Evolutionary conservation across 371 early-diverging fungal genomes (phyloP).

Genomic region (Mortierella sp.): DNA sequence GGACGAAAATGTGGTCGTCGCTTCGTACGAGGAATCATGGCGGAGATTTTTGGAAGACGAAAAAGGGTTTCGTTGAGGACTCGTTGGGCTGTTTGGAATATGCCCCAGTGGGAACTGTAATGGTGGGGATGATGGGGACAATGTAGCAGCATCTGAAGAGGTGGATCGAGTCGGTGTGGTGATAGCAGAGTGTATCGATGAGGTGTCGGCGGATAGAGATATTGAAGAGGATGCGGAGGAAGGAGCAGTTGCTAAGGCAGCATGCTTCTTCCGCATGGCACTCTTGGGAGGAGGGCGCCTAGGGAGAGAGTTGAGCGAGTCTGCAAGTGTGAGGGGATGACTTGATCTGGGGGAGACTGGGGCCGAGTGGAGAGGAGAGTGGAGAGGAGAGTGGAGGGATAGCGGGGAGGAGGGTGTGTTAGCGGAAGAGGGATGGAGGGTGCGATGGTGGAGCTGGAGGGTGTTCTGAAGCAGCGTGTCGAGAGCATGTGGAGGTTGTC

Average conservation of each 20-base stretch:
- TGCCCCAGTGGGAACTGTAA: not conserved
- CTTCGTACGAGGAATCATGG: conserved; percentile 1
- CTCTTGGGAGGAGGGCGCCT: too few species aligned
- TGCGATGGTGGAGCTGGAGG: conserved; percentile 15
- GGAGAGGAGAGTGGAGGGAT: not conserved
- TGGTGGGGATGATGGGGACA: not conserved
- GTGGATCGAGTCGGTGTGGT: conserved; percentile 12
- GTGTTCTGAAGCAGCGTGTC: conserved; percentile 24
- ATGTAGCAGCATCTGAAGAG: not conserved
- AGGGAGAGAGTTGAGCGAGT: too few species aligned
- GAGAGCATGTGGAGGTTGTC: too few species aligned
- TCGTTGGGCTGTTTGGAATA: conserved; percentile 20
- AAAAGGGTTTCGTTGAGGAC: conserved; percentile 17
- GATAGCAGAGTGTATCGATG: conserved; percentile 4
- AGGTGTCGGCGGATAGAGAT: conserved; percentile 2
- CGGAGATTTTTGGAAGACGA: conserved; percentile 22
- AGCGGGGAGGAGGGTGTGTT: not conserved
- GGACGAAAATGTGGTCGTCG: conserved; percentile 16
- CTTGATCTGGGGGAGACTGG: conserved; percentile 1
- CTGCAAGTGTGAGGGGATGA: not conserved
- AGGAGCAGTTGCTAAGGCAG: conserved; percentile 1
- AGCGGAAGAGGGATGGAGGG: not conserved
- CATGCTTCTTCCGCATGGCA: too few species aligned
- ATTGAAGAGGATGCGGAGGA: conserved; percentile 10
- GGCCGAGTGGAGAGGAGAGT: not conserved